Evolutionary conservation across 1,284 basidiomycete species (phyloP).

Genomic region (Cystobasidium sp.): DNA sequence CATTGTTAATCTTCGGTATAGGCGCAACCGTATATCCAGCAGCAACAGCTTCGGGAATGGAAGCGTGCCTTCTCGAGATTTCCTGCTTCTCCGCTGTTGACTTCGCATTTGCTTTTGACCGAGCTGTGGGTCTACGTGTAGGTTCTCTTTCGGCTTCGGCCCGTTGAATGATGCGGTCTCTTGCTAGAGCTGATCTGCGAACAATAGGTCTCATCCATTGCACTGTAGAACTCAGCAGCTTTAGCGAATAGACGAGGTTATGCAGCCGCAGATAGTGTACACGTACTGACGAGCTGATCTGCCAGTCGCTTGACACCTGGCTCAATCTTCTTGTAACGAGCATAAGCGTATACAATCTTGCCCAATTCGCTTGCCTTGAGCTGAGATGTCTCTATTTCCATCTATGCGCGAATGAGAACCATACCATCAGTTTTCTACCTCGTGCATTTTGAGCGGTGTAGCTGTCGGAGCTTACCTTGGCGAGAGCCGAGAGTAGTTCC

Average conservation of each 20-base stretch:
- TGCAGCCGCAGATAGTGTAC: slow-evolving; percentile 54
- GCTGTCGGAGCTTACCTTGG: slow-evolving; percentile 60
- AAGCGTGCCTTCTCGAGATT: slow-evolving; percentile 36
- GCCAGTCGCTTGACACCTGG: slow-evolving; percentile 79
- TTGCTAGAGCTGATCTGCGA: slow-evolving; percentile 82
- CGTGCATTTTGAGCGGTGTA: not conserved
- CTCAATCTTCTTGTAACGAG: slow-evolving; percentile 86
- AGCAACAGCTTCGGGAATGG: slow-evolving; percentile 42
- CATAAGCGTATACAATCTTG: slow-evolving; percentile 93
- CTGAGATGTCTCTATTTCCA: slow-evolving; percentile 89
- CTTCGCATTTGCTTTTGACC: not conserved
- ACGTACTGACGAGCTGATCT: slow-evolving; percentile 79
- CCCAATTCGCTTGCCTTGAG: slow-evolving; percentile 91
- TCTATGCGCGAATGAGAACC: not conserved
- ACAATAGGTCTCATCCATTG: slow-evolving; percentile 84
- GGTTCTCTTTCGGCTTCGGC: slow-evolving; percentile 15
- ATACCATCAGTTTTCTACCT: not conserved
- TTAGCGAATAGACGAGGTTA: slow-evolving; percentile 7
- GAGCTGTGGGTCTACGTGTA: slow-evolving; percentile 4
- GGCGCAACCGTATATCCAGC: slow-evolving; percentile 40
- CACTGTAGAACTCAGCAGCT: slow-evolving; percentile 1
- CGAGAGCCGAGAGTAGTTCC: slow-evolving; percentile 82
- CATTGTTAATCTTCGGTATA: slow-evolving; percentile 1
- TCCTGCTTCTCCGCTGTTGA: slow-evolving; percentile 23
- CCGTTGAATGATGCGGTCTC: slow-evolving; percentile 63